phyloP scores from a whole-genome alignment of 1,284 basidiomycete genomes.

The Rhodotorula sp. region DNA sequence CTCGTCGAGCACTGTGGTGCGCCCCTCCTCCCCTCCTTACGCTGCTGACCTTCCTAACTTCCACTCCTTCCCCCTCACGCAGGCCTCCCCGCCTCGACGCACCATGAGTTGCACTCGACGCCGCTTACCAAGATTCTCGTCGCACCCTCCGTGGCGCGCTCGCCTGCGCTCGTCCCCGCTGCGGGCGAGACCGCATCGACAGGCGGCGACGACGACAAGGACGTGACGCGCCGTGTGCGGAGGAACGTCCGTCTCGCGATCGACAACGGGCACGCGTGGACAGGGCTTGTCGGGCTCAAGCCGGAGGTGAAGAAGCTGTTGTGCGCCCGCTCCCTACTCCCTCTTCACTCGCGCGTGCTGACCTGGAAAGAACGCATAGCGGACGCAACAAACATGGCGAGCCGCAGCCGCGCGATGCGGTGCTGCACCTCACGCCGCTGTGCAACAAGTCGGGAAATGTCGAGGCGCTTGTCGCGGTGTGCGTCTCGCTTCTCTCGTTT shows the following conservation, averaged over 20 bases:
- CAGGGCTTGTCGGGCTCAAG: constrained; percentile 9
- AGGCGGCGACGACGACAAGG: constrained; percentile 3
- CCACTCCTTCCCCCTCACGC: not conserved
- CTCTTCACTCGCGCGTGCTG: too few species aligned
- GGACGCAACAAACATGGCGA: not conserved
- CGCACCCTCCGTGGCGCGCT: not conserved
- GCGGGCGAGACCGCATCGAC: not conserved
- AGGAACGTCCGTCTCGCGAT: constrained; percentile 9
- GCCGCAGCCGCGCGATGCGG: not conserved
- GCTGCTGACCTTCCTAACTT: not conserved
- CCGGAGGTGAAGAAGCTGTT: constrained; percentile 3
- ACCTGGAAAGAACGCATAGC: not conserved
- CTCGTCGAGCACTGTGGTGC: constrained; percentile 11
- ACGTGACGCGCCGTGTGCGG: constrained; percentile 12
- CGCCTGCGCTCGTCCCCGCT: not conserved
- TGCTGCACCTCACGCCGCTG: constrained; percentile 22
- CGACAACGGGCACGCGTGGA: constrained; percentile 12
- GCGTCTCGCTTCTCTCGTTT: not conserved
- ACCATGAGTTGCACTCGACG: constrained; percentile 72
- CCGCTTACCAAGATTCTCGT: constrained; percentile 72
- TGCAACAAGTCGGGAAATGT: not conserved
- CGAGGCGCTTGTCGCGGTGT: constrained; percentile 22
- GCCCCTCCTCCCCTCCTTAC: not conserved
- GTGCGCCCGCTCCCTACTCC: not conserved
- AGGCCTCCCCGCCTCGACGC: not conserved